A percentile compares a stretch with the other conserved stretches of the same genome.
phyloP scores from a whole-genome alignment of 768 basidiomycete species.

The Cyclocybe cylindracea region DNA sequence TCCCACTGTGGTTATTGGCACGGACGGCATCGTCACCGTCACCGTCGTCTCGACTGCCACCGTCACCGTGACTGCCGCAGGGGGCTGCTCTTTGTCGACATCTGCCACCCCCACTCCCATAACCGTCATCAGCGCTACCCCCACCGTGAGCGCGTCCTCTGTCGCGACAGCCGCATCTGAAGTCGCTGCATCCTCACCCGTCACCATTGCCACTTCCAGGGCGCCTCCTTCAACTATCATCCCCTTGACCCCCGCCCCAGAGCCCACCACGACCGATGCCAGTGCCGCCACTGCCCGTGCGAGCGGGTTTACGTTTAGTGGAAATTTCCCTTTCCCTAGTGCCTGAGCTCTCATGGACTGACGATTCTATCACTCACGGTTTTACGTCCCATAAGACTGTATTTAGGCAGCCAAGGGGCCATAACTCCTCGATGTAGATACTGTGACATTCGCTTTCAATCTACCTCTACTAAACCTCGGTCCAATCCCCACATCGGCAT shows the following conservation, averaged over 20 bases:
- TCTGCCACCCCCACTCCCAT: conserved; percentile 9
- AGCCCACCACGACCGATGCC: conserved; percentile 4
- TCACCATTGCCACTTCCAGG: no score
- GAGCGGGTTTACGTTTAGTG: conserved; percentile 1
- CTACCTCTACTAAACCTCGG: no score
- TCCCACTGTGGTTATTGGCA: conserved; percentile 29
- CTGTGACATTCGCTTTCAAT: no score
- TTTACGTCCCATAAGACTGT: no score
- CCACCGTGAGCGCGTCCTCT: conserved; percentile 9
- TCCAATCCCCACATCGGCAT: no score
- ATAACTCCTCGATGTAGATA: no score
- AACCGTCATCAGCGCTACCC: no score
- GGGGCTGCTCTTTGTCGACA: conserved; percentile 17
- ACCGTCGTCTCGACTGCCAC: conserved; percentile 29
- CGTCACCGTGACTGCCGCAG: conserved; percentile 25
- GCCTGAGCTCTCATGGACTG: neutral
- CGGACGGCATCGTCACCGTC: conserved; percentile 35
- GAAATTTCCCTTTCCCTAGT: neutral
- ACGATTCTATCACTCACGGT: no score
- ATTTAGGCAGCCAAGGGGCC: no score
- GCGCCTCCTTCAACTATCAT: no score
- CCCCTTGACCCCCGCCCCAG: no score
- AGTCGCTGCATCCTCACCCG: no score
- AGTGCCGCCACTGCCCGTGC: conserved; percentile 2
- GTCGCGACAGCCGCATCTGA: neutral